Evolutionary conservation across 371 early-diverging fungal genomes (phyloP).

Genomic region (Capniomyces stellatus): DNA sequence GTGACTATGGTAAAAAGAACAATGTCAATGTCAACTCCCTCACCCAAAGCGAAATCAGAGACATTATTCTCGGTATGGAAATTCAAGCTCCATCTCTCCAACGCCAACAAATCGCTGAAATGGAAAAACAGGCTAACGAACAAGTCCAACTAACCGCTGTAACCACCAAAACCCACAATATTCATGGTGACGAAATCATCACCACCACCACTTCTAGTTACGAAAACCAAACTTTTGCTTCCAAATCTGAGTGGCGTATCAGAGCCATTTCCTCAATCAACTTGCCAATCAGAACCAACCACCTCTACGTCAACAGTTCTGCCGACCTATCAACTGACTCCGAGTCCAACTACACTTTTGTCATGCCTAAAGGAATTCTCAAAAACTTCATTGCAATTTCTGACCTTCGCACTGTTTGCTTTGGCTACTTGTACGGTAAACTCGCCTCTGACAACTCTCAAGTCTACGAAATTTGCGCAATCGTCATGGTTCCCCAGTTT

Average conservation of each 20-base stretch:
- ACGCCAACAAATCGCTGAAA: constrained; percentile 93
- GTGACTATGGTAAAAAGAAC: constrained; percentile 97
- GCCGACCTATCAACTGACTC: constrained; percentile 88
- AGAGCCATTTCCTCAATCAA: constrained; percentile 91
- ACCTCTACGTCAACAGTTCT: constrained; percentile 88
- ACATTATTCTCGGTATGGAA: constrained; percentile 98
- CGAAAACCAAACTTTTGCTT: constrained; percentile 89
- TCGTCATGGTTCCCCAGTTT: constrained; percentile 95
- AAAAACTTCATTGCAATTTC: constrained; percentile 88
- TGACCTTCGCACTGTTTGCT: constrained; percentile 88
- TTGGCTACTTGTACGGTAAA: constrained; percentile 89
- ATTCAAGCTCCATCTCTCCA: constrained; percentile 92
- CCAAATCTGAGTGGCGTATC: constrained; percentile 97
- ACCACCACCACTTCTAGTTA: constrained; percentile 94
- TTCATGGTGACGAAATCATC: constrained; percentile 96
- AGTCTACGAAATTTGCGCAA: constrained; percentile 87
- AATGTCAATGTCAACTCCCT: constrained; percentile 92
- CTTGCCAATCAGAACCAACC: constrained; percentile 82
- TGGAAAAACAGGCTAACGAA: constrained; percentile 88
- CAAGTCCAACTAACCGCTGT: constrained; percentile 81
- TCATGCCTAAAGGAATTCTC: constrained; percentile 91
- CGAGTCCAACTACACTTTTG: constrained; percentile 75
- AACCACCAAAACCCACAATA: constrained; percentile 89
- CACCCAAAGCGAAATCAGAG: constrained; percentile 93
- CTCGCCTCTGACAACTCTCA: constrained; percentile 76